These are phyloP conservation scores for Ajuga chamaepitys DNA, from an alignment of 257 asterid species.

Conservation along the genomic window DNA sequence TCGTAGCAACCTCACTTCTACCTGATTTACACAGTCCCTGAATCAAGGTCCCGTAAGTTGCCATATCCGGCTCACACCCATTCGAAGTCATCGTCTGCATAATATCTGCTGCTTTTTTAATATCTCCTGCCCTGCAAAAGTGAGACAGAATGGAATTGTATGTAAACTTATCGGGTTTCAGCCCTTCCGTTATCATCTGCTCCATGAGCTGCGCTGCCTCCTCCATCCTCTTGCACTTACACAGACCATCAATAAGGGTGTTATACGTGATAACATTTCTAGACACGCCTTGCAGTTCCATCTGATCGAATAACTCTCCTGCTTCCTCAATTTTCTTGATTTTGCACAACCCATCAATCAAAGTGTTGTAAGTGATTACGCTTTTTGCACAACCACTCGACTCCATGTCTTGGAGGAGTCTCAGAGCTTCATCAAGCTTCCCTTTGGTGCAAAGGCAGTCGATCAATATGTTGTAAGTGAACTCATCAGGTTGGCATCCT, in stretches of 20 bases:
- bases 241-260: conserved; percentile 81
- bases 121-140: conserved; percentile 74
- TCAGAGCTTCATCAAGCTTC: conserved; percentile 58
- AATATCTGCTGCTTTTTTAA: conserved; percentile 82
- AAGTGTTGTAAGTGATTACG: conserved; percentile 63
- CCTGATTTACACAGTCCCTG: conserved; percentile 87
- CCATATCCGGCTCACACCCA: conserved; percentile 81
- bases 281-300: conserved; percentile 82
- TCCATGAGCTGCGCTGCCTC: conserved; percentile 92
- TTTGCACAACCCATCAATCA: conserved; percentile 84
- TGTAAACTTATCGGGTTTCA: conserved; percentile 71
- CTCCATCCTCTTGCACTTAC: conserved; percentile 64
- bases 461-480: conserved; percentile 78
- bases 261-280: conserved; percentile 69
- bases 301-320: conserved; percentile 81
- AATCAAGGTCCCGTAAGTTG: conserved; percentile 73
- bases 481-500: conserved; percentile 86
- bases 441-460: conserved; percentile 65
- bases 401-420: conserved; percentile 79
- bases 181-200: conserved; percentile 84
- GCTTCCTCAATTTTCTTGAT: conserved; percentile 67
- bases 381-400: conserved; percentile 67
- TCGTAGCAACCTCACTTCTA: conserved; percentile 55
- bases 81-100: conserved; percentile 69
- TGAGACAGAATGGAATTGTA: conserved; percentile 71